These are phyloP conservation scores for Epichloe sp. DNA, from an alignment of 2,329 filamentous ascomycete species.

Conservation along the genomic window DNA sequence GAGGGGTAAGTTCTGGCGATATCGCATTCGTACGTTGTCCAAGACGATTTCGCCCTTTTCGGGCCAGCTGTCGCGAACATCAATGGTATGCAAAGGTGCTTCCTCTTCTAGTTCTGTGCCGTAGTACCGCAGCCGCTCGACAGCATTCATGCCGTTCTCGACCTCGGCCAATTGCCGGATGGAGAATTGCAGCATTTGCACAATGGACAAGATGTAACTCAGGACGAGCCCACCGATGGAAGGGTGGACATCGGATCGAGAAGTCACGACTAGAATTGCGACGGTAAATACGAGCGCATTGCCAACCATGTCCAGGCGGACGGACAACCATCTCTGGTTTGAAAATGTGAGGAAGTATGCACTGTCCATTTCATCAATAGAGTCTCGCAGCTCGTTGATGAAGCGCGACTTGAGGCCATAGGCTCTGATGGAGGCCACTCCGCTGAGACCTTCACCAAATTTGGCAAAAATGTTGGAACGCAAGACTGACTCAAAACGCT, in stretches of 20 bases:
- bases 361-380: conserved; percentile 84
- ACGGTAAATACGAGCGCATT: conserved; percentile 76
- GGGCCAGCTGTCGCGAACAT: conserved; percentile 68
- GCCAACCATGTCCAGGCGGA: conserved; percentile 74
- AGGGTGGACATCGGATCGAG: conserved; percentile 71
- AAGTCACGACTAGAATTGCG: conserved; percentile 83
- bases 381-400: conserved; percentile 49
- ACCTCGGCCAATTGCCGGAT: conserved; percentile 89
- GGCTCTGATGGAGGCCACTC: conserved; percentile 74
- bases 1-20: conserved; percentile 57
- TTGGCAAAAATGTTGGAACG: conserved; percentile 81
- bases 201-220: conserved; percentile 84
- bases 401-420: conserved; percentile 76
- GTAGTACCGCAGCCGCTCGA: conserved; percentile 85
- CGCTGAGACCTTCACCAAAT: conserved; percentile 78
- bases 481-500: conserved; percentile 82
- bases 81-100: conserved; percentile 63
- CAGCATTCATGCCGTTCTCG: conserved; percentile 96
- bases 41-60: conserved; percentile 73
- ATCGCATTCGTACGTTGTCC: conserved; percentile 65
- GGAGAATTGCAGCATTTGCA: conserved; percentile 92
- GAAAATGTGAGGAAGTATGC: conserved; percentile 93
- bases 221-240: conserved; percentile 80
- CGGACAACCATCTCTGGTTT: conserved; percentile 85
- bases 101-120: conserved; percentile 79